Conservation (phyloP, 495 filamentous ascomycete genomes). For the Diplogelasinospora grovesii region DNA sequence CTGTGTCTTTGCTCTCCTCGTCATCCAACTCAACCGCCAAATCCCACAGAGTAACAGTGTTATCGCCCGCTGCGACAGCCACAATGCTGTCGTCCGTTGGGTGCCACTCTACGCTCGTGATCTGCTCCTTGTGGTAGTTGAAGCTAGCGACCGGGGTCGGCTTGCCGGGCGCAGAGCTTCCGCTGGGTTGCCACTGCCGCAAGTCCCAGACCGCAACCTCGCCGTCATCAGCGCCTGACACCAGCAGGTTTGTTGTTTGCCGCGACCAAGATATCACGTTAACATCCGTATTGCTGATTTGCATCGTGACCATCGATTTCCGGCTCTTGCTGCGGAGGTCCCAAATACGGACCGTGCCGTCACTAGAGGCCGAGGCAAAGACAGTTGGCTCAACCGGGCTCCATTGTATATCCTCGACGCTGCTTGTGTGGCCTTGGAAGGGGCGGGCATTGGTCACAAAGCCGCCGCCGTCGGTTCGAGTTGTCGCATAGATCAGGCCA, state of each 20-base stretch:
- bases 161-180: conserved; percentile 32
- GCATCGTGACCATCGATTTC: conserved; percentile 76
- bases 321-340: conserved; percentile 85
- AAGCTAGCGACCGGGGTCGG: conserved; percentile 80
- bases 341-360: conserved; percentile 93
- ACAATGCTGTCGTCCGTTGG: conserved; percentile 93
- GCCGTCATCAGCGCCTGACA: conserved; percentile 89
- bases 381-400: conserved; percentile 85
- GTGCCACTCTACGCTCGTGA: conserved; percentile 96
- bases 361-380: conserved; percentile 85
- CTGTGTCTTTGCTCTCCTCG: conserved; percentile 87
- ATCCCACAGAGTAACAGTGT: conserved; percentile 95
- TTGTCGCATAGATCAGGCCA: conserved; percentile 81
- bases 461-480: conserved; percentile 74
- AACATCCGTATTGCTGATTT: conserved; percentile 76
- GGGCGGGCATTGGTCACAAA: conserved; percentile 78
- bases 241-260: conserved; percentile 78
- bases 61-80: conserved; percentile 85
- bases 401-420: conserved; percentile 95
- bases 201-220: conserved; percentile 96
- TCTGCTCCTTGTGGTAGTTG: conserved; percentile 89
- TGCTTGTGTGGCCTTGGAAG: conserved; percentile 74
- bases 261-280: conserved; percentile 95
- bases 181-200: conserved; percentile 78
- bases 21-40: conserved; percentile 92